These are phyloP conservation scores for Binderoboletus segoi DNA, from an alignment of 1,284 basidiomycete species.

Conservation along the genomic window DNA sequence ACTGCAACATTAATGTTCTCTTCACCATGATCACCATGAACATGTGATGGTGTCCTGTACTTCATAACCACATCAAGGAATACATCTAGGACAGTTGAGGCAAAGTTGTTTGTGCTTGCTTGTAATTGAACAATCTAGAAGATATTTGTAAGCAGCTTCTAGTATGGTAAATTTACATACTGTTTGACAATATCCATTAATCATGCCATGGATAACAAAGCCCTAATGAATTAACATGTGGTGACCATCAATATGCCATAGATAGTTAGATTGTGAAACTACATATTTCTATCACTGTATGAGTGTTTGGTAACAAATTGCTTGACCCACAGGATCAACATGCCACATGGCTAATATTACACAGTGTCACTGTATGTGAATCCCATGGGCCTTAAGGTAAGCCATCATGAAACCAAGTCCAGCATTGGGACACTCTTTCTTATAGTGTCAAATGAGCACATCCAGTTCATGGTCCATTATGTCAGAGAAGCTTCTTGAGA, in stretches of 20 bases:
- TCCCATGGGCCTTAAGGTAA: neutral
- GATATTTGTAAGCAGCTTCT: too few relatives aligned
- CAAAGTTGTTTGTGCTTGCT: neutral
- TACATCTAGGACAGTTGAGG: neutral
- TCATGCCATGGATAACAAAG: slow-evolving; percentile 50
- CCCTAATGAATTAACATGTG: slow-evolving; percentile 54
- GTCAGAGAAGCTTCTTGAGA: neutral
- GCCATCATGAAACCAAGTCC: slow-evolving; percentile 1
- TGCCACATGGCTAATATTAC: neutral
- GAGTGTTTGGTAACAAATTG: slow-evolving; percentile 21
- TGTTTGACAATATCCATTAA: slow-evolving; percentile 27
- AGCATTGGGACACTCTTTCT: neutral
- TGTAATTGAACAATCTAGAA: neutral
- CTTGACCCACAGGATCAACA: slow-evolving; percentile 18
- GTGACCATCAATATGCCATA: slow-evolving; percentile 53
- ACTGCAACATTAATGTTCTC: neutral
- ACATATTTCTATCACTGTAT: slow-evolving; percentile 15
- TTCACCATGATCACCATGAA: neutral
- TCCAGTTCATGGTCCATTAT: slow-evolving; percentile 2
- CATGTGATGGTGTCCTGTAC: neutral
- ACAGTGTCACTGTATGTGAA: neutral
- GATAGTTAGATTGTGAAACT: neutral
- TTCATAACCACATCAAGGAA: neutral
- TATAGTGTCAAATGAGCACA: neutral
- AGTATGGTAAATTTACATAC: neutral